Evolutionary conservation across 2,329 filamentous ascomycete genomes (phyloP).

Genomic region (Exophiala bonariae): DNA sequence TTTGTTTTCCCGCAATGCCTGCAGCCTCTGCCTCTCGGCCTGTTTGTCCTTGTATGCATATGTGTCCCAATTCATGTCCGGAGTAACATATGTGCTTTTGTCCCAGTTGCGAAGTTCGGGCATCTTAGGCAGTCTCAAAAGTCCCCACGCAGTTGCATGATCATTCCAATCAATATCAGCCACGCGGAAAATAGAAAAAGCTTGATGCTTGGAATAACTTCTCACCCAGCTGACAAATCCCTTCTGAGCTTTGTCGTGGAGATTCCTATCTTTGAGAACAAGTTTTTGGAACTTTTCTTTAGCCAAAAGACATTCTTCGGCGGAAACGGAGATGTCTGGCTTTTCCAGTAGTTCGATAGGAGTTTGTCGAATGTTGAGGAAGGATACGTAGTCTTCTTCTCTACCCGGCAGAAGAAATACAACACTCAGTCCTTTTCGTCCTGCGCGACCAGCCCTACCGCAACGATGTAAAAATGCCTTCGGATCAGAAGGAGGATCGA

Average conservation of each 20-base stretch:
- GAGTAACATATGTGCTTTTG: conserved; percentile 64
- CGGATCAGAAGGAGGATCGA: conserved; percentile 82
- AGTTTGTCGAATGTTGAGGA: conserved; percentile 83
- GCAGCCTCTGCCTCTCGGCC: conserved; percentile 65
- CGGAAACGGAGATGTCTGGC: conserved; percentile 58
- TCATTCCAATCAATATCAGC: conserved; percentile 82
- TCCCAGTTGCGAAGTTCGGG: conserved; percentile 78
- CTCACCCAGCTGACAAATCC: conserved; percentile 93
- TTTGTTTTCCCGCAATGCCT: conserved; percentile 54
- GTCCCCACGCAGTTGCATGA: conserved; percentile 78
- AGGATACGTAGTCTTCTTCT: conserved; percentile 88
- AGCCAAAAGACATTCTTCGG: conserved; percentile 59
- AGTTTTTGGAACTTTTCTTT: conserved; percentile 62
- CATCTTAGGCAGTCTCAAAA: conserved; percentile 88
- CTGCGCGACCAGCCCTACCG: conserved; percentile 63
- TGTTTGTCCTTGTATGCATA: conserved; percentile 72
- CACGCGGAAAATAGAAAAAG: conserved; percentile 84
- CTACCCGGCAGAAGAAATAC: conserved; percentile 80
- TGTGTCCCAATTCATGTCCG: conserved; percentile 65
- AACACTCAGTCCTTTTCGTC: conserved; percentile 75
- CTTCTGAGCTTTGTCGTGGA: conserved; percentile 85
- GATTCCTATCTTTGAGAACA: conserved; percentile 59
- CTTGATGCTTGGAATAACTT: conserved; percentile 87
- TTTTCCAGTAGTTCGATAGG: conserved; percentile 67
- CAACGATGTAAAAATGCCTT: conserved; percentile 75